Percentiles rank a stretch among this genome's conserved stretches.
These are phyloP conservation scores for Xylariales sp. DNA, from an alignment of 2,329 filamentous ascomycete species.

Conservation along the genomic window DNA sequence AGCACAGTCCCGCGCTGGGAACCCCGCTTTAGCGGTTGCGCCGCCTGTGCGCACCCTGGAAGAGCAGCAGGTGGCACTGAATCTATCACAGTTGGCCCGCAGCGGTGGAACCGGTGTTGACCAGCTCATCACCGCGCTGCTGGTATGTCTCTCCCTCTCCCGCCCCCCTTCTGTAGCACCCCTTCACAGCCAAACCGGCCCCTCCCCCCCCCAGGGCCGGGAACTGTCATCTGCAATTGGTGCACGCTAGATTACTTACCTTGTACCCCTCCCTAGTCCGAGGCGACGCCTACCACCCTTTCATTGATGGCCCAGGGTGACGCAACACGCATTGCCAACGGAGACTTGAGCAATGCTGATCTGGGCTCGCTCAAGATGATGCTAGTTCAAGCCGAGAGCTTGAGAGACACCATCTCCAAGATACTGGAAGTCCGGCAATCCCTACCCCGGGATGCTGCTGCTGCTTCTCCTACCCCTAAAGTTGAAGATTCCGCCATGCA, in stretches of 20 bases:
- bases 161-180: too few relatives aligned
- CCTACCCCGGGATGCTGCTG: slow-evolving; percentile 2
- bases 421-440: slow-evolving; percentile 22
- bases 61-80: slow-evolving; percentile 64
- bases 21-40: slow-evolving; percentile 21
- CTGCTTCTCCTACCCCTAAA: background rate
- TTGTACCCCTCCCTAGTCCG: slow-evolving; percentile 33
- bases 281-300: slow-evolving; percentile 40
- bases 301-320: slow-evolving; percentile 45
- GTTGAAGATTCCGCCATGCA: slow-evolving; percentile 10
- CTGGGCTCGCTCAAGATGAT: slow-evolving; percentile 42
- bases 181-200: too few relatives aligned
- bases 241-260: too few relatives aligned
- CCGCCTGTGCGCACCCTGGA: slow-evolving; percentile 44
- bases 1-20: slow-evolving; percentile 9
- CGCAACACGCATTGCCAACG: slow-evolving; percentile 34
- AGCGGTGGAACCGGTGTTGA: slow-evolving; percentile 45
- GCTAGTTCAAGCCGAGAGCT: slow-evolving; percentile 40
- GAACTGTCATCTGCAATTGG: too few relatives aligned
- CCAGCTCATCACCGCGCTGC: slow-evolving; percentile 54
- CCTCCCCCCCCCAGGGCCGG: too few relatives aligned
- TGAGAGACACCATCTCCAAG: slow-evolving; percentile 36
- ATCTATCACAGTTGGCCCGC: slow-evolving; percentile 53
- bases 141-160: slow-evolving; percentile 45
- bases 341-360: slow-evolving; percentile 37